Conservation (phyloP, 768 basidiomycete genomes). For the Leccinum imitatum region DNA sequence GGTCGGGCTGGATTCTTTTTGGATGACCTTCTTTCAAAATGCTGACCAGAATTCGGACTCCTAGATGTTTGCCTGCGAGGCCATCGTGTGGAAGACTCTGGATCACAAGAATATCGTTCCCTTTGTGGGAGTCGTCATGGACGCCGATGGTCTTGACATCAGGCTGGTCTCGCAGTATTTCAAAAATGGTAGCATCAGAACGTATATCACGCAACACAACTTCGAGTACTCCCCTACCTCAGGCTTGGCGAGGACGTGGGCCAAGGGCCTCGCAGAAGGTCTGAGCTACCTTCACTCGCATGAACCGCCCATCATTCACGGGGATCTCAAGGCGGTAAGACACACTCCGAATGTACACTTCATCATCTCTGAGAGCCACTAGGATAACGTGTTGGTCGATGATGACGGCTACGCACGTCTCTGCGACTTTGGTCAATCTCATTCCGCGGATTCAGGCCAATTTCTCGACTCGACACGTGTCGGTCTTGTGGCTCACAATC, state of each 20-base stretch:
- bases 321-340: constrained; percentile 41
- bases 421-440: constrained; percentile 30
- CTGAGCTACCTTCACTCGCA: constrained; percentile 25
- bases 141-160: constrained; percentile 6
- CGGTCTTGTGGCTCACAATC: constrained; percentile 8
- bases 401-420: constrained; percentile 16
- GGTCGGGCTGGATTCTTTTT: constrained; percentile 8
- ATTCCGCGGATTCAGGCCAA: constrained; percentile 23
- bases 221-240: neutral
- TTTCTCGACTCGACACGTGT: constrained; percentile 26
- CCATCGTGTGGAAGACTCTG: constrained; percentile 29
- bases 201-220: neutral
- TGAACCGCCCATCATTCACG: constrained; percentile 36
- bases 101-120: constrained; percentile 28
- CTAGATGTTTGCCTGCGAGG: constrained; percentile 27
- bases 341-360: neutral
- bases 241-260: constrained; percentile 9
- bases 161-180: constrained; percentile 28
- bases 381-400: constrained; percentile 29
- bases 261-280: constrained; percentile 20
- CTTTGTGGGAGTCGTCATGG: constrained; percentile 21
- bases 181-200: constrained; percentile 20
- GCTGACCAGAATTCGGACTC: neutral
- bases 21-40: neutral
- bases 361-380: constrained; percentile 1